Evolutionary conservation across 371 early-diverging fungal species (phyloP), one percentile per base, ranked within the genome.

Genomic region (Umbelopsis sp.): DNA sequence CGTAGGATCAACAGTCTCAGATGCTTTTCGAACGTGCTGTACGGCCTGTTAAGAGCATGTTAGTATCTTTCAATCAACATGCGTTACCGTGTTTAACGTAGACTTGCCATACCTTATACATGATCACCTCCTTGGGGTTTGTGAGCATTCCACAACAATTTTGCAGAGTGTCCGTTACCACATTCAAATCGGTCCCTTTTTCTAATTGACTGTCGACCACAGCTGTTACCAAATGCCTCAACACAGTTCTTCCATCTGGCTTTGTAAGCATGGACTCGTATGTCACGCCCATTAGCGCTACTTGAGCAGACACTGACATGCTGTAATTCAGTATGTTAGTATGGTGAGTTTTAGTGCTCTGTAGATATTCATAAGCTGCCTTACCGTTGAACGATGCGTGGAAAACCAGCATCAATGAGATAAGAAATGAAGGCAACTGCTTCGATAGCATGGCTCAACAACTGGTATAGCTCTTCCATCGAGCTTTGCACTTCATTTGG

Each of bases 101-200:
- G 32, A 10, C 3, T 18, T 12, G 16, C 35, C 18, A 32, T 53
- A 77, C 81, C 80, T 89, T 86, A 80, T 86, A 91, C 44, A 93
- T 76, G 0, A 91, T 70, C 24, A 93, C 90, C 67, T 93, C 92
- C 14, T 86, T 83, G 2, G 84, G 75, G 37, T 78, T 82, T 74
- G 93, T 94, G 72, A 95, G 90, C 0, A 88, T 77, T 48, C 91
- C 88, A 74, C 95, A 96, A 20, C 86, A 82, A 37, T 85, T 72
- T 67, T 89, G 87, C 50, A 95, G 79, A 1, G 74, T 51, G 63
- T 78, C 79, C 4, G 69, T 67, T 24, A 74, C 74, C 12, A 71
- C 66, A 48, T 74, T 68, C 48, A 74, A 38, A n/a, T 74, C 69
- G 44, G 35, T 69, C 63, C 63, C 70, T 20, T 65, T 63, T 44